phyloP scores from a whole-genome alignment of 257 asterid genomes.

The Solanum chmielewskii region DNA sequence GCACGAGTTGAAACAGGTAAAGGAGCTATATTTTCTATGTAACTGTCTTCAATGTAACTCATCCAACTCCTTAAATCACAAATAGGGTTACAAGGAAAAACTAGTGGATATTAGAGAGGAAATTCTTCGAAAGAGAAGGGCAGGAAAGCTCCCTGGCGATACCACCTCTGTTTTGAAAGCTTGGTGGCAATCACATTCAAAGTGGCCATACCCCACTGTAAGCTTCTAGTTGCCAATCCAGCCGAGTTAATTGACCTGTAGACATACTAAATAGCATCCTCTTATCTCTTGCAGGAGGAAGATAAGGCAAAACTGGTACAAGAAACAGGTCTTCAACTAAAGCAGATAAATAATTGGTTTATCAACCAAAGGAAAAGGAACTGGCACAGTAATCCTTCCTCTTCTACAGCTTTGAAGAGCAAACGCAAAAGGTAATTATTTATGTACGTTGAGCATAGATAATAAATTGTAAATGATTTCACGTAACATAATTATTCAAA shows the following conservation, averaged over 20 bases:
- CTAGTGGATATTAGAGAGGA: conserved; percentile 55
- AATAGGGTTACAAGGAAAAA: conserved; percentile 52
- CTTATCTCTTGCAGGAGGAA: conserved; percentile 28
- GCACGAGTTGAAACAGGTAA: conserved; percentile 41
- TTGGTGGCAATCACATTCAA: conserved; percentile 54
- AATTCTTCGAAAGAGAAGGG: conserved; percentile 51
- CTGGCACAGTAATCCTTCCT: conserved; percentile 62
- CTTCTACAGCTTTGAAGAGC: conserved; percentile 39
- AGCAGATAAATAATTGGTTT: conserved; percentile 65
- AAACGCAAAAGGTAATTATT: conserved; percentile 44
- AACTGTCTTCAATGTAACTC: background rate
- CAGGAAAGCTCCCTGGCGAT: conserved; percentile 57
- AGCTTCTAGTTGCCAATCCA: background rate
- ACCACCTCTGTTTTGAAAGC: conserved; percentile 46
- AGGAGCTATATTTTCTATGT: background rate
- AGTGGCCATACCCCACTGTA: conserved; percentile 63
- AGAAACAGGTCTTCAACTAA: conserved; percentile 50
- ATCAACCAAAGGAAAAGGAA: conserved; percentile 62
- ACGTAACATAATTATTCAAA: background rate
- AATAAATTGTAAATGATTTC: background rate
- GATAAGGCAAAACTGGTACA: conserved; percentile 53
- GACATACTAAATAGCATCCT: background rate
- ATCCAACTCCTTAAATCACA: background rate
- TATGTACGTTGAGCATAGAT: background rate
- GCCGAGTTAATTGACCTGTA: background rate